Evolutionary conservation across 495 filamentous ascomycete species (phyloP), one percentile per base, ranked within the genome.

Genomic region (Aspergillus olivimuriae): DNA sequence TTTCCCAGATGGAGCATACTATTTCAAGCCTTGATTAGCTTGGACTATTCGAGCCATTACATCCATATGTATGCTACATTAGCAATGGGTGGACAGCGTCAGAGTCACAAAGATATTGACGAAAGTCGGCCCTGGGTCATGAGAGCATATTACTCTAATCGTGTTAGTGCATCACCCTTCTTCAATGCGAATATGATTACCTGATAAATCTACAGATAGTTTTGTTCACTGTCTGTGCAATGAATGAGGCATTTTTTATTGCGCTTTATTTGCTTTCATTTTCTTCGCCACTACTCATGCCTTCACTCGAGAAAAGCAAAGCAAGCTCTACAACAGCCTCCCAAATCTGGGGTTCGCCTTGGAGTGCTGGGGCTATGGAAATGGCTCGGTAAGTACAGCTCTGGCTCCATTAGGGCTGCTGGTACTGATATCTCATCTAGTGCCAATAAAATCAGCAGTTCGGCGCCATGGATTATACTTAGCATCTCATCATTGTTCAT

Each of bases 261-360:
- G 83, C 84, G 21, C 72, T 92, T 48, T 94, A 94, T 66, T 84
- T 94, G 42, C 78, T 94, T 28, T 89, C 85, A 57, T 94, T 94
- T 74, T 83, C 78, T 36, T 82, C 78, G 23, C 85, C 17, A 56
- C 84, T 41, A 81, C 77, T 52, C 75, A 77, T 48, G 84, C 28
- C 28, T 11, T 32, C 28, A 14, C 28, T 32, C 4, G 10, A 11
- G 31, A n/a, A 14, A 16, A 16, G 17, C 31, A 33, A n/a, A 33
- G 5, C 31, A 7, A 30, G 12, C 26, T 30, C 7, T 30, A 7
- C 7, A 7, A 7, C 26, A 7, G 26, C 26, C 31, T 12, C 10
- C 14, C 38, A 41, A 17, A 14, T 26, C 6, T 41, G 39, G 39
- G 16, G 12, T 15, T 41, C 24, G 1, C 24, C 14, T n/a, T 30